Percentiles rank a stretch among this genome's conserved stretches.
Evolutionary conservation across 345 rosid species (phyloP).

Genomic region (Murraya paniculata): DNA sequence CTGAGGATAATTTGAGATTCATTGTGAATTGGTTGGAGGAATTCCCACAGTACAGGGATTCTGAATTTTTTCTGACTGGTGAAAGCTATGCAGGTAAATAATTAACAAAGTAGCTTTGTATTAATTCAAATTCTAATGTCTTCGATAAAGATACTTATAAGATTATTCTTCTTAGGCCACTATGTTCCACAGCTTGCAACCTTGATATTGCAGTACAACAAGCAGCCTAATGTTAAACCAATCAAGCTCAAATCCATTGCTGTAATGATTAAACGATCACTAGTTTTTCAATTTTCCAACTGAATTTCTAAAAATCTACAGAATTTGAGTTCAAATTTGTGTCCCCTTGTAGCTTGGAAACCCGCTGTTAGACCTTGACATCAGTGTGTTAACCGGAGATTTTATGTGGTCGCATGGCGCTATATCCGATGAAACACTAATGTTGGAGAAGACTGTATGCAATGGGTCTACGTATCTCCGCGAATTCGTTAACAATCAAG

Average conservation of each 20-base stretch:
- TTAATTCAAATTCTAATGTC: not conserved
- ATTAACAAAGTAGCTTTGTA: slow-evolving; percentile 13
- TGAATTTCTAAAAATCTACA: not conserved
- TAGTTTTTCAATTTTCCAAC: not conserved
- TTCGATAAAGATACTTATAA: too few relatives aligned
- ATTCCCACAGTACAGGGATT: slow-evolving; percentile 28
- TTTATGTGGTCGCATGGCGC: slow-evolving; percentile 38
- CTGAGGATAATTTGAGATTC: slow-evolving; percentile 34
- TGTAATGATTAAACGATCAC: slow-evolving; percentile 24
- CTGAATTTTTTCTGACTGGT: slow-evolving; percentile 30
- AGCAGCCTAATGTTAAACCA: slow-evolving; percentile 14
- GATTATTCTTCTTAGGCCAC: slow-evolving; percentile 27
- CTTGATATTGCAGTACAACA: slow-evolving; percentile 29
- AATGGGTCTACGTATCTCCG: slow-evolving; percentile 24
- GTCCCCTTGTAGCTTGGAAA: slow-evolving; percentile 35
- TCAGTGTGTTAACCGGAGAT: slow-evolving; percentile 31
- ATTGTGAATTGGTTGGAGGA: slow-evolving; percentile 36
- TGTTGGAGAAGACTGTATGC: slow-evolving; percentile 31
- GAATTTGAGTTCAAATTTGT: not conserved
- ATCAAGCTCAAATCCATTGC: slow-evolving; percentile 39
- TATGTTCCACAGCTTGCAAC: slow-evolving; percentile 38
- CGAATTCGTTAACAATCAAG: slow-evolving; percentile 6
- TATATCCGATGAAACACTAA: slow-evolving; percentile 32
- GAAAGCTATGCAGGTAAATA: slow-evolving; percentile 39
- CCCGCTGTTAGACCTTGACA: slow-evolving; percentile 38